Evolutionary conservation across 495 filamentous ascomycete genomes (phyloP).

Genomic region (Apodospora peruviana): DNA sequence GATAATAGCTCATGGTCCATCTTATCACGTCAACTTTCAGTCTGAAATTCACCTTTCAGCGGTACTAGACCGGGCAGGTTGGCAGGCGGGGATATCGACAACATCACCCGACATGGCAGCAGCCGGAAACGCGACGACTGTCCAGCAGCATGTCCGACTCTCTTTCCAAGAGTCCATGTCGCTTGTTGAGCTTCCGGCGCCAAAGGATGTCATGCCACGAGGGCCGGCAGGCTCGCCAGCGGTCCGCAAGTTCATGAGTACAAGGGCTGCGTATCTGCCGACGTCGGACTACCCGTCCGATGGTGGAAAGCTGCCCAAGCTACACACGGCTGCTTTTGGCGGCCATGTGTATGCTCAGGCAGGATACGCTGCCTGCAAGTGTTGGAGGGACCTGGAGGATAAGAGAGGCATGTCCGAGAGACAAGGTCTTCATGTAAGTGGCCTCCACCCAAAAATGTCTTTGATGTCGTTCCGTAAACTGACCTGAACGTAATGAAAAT

Average conservation of each 20-base stretch:
- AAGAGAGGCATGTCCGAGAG: slow-evolving; percentile 15
- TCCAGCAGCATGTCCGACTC: too few species aligned
- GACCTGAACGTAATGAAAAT: background rate
- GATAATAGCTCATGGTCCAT: too few species aligned
- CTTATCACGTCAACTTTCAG: too few species aligned
- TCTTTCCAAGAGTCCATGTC: slow-evolving; percentile 37
- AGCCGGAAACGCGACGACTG: too few species aligned
- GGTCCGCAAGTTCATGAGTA: slow-evolving; percentile 33
- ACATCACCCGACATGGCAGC: too few species aligned
- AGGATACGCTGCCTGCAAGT: slow-evolving; percentile 53
- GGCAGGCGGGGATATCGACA: too few species aligned
- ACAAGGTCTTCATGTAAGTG: slow-evolving; percentile 56
- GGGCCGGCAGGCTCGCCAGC: slow-evolving; percentile 5
- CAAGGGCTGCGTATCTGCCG: slow-evolving; percentile 27
- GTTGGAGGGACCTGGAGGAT: slow-evolving; percentile 35
- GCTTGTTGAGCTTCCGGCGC: slow-evolving; percentile 28
- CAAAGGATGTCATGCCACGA: too few species aligned
- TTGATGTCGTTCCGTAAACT: background rate
- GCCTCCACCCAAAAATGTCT: background rate
- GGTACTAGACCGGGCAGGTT: too few species aligned
- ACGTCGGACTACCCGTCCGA: slow-evolving; percentile 20
- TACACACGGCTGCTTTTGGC: slow-evolving; percentile 44
- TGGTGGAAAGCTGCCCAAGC: slow-evolving; percentile 1
- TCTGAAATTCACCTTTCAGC: too few species aligned
- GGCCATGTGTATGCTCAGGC: slow-evolving; percentile 66